Conservation (phyloP, 1,284 basidiomycete genomes). For the Ceratobasidium sp. region DNA sequence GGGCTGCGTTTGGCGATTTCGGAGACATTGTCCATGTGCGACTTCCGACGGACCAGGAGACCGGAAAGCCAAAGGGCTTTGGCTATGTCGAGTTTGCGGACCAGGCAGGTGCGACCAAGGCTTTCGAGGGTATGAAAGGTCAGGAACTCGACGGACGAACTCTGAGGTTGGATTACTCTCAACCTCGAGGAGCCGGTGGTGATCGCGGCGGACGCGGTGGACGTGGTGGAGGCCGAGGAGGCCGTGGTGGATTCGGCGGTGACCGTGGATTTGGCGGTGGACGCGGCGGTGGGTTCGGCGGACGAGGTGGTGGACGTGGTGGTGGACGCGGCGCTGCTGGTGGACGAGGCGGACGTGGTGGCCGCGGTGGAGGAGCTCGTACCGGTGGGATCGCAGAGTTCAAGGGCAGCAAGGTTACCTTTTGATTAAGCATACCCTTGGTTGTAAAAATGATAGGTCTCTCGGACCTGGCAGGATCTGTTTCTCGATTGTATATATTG, state of each 20-base stretch:
- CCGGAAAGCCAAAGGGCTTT: slow-evolving; percentile 92
- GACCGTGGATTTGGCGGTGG: slow-evolving; percentile 47
- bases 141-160: slow-evolving; percentile 83
- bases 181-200: slow-evolving; percentile 74
- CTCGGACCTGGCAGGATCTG: not conserved
- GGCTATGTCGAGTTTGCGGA: slow-evolving; percentile 95
- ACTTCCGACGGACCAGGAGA: slow-evolving; percentile 92
- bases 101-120: slow-evolving; percentile 82
- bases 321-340: slow-evolving; percentile 53
- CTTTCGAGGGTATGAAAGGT: slow-evolving; percentile 74
- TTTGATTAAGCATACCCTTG: slow-evolving; percentile 53
- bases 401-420: slow-evolving; percentile 85
- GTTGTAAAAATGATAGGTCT: slow-evolving; percentile 21
- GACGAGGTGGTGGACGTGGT: slow-evolving; percentile 57
- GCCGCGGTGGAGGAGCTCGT: slow-evolving; percentile 58
- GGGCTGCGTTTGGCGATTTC: slow-evolving; percentile 91
- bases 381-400: slow-evolving; percentile 76
- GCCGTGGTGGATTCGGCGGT: slow-evolving; percentile 44
- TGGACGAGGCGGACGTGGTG: slow-evolving; percentile 52
- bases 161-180: slow-evolving; percentile 89
- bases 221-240: slow-evolving; percentile 42
- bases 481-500: slow-evolving; percentile 13
- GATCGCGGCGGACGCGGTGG: slow-evolving; percentile 57
- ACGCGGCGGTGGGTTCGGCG: slow-evolving; percentile 52
- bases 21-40: slow-evolving; percentile 90